Base-by-base conservation (phyloP, 306 rosid genomes). In the Calophaca sinica region DNA sequence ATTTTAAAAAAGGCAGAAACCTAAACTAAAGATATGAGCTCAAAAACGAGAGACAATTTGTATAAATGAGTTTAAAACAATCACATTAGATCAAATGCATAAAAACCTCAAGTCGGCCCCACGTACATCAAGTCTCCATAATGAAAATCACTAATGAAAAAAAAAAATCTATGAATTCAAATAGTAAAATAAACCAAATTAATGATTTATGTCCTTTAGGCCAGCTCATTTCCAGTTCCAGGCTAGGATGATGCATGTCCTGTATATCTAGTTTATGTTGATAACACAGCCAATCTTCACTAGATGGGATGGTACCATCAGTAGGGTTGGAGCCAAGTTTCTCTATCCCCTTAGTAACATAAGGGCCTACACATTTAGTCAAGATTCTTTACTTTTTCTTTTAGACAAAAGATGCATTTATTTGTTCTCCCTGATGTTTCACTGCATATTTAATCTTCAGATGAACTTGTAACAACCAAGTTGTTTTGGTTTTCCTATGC, bases 401-500 rank as follows among this genome's bases (percentile, higher is more conserved):
- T 61, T 6, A 11, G 1, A 9, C 15, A 13, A 49, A 68, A 32
- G 68, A 55, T 26, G 52, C 32, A 68, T 28, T 59, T 50, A 38
- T 8, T 50, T 70, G 3, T 42, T 63, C 62, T 53, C 52, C 20
- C n/a, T 5, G 29, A 33, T 53, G 46, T 33, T 66, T 48, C 14
- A 50, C 67, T 59, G 2, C 44, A 51, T 39, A 9, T 33, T 36
- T 65, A 62, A 31, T 75, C 65, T 26, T 28, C 69, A 62, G 12
- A 52, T 46, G 39, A 33, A 44, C 28, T 31, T 58, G 32, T 13
- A 48, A 55, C 54, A 35, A 72, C 66, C 29, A 57, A 35, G 39
- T 28, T 64, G 20, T 69, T 57, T 26, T 39, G 57, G 13, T 50
- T 55, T 78, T 70, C 48, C 6, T n/a, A 52, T 51, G 63, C 41